A percentile compares a stretch with the other conserved stretches of the same genome.
phyloP scores from a whole-genome alignment of 768 basidiomycete species.

The Boletus rex-veris region DNA sequence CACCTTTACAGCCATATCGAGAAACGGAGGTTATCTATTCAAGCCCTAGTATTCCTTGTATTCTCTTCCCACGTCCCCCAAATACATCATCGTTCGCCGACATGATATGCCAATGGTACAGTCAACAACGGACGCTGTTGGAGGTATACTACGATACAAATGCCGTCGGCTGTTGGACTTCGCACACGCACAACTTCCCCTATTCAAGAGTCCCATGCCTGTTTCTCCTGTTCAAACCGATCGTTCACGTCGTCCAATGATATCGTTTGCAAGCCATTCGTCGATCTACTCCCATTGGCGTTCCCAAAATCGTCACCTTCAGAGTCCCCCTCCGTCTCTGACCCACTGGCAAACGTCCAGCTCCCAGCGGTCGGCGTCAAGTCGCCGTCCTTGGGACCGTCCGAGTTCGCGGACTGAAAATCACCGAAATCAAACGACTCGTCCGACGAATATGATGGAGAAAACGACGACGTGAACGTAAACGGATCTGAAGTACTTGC shows the following conservation, averaged over 20 bases:
- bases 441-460: slow-evolving; percentile 60
- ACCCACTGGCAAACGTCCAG: slow-evolving; percentile 60
- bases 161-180: neutral
- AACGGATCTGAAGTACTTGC: slow-evolving; percentile 51
- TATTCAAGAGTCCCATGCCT: slow-evolving; percentile 15
- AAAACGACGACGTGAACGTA: slow-evolving; percentile 41
- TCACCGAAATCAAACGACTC: slow-evolving; percentile 77
- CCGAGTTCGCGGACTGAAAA: slow-evolving; percentile 52
- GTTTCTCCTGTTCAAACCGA: slow-evolving; percentile 18
- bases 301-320: slow-evolving; percentile 33
- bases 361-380: slow-evolving; percentile 65
- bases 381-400: slow-evolving; percentile 37
- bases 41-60: slow-evolving; percentile 17
- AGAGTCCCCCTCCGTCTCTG: slow-evolving; percentile 29
- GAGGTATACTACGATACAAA: slow-evolving; percentile 21
- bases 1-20: slow-evolving; percentile 58
- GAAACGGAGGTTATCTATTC: slow-evolving; percentile 71
- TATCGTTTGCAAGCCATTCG: slow-evolving; percentile 26
- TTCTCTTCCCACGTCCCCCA: neutral
- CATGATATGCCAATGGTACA: slow-evolving; percentile 16
- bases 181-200: neutral
- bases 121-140: slow-evolving; percentile 3
- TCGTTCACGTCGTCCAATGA: slow-evolving; percentile 25
- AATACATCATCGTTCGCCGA: slow-evolving; percentile 5
- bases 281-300: slow-evolving; percentile 6